Conservation (phyloP, 1,284 basidiomycete species). For the Amylostereum areolatum region DNA sequence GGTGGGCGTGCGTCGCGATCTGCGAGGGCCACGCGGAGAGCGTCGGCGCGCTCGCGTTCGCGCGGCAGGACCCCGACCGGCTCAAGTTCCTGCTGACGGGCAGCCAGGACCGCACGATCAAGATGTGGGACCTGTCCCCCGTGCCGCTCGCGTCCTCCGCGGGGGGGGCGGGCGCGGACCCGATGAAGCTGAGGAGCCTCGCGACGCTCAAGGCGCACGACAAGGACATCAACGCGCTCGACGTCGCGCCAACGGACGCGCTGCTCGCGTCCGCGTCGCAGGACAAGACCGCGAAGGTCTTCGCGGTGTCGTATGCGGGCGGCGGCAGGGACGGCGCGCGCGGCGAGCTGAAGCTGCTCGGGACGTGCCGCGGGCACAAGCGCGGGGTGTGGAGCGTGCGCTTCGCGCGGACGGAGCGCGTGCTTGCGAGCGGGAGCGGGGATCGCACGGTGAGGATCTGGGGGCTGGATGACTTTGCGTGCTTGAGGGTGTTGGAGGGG, state of each 20-base stretch:
- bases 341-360: constrained; percentile 74
- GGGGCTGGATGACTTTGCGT: constrained; percentile 88
- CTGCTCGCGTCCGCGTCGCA: constrained; percentile 93
- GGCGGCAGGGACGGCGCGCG: constrained; percentile 29
- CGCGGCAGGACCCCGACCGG: constrained; percentile 35
- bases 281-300: constrained; percentile 92
- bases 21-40: constrained; percentile 96
- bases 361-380: constrained; percentile 93
- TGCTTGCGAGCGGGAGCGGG: constrained; percentile 90
- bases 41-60: constrained; percentile 85
- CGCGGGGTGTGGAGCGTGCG: constrained; percentile 94
- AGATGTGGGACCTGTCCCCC: constrained; percentile 89
- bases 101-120: constrained; percentile 95
- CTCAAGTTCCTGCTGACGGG: constrained; percentile 84
- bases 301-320: constrained; percentile 62
- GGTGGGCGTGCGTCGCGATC: constrained; percentile 79
- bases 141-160: constrained; percentile 29
- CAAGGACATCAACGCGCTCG: constrained; percentile 97
- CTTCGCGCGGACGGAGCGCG: constrained; percentile 80
- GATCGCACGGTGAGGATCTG: constrained; percentile 94
- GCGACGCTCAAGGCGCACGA: constrained; percentile 94
- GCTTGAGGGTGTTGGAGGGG: constrained; percentile 93
- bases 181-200: constrained; percentile 67
- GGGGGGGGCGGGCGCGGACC: constrained; percentile 15
- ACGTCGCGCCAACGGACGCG: constrained; percentile 87